Evolutionary conservation across 2,329 filamentous ascomycete species (phyloP).

Genomic region (Fusarium cyanostomum): DNA sequence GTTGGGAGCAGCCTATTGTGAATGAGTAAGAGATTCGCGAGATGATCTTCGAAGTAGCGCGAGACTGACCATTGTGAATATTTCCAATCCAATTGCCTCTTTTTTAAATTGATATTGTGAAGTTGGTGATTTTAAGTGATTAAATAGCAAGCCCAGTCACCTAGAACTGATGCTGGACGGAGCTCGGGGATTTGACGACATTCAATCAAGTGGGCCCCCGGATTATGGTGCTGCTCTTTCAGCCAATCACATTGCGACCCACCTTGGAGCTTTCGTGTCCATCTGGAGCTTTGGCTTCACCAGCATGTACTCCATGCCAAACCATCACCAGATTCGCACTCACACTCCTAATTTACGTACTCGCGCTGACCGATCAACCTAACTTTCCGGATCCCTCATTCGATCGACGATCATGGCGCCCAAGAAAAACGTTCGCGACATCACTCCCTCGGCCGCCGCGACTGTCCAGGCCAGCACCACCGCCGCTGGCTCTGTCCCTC

Average conservation of each 20-base stretch:
- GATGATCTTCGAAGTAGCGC: not conserved
- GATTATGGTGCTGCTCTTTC: conserved; percentile 3
- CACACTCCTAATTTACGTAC: conserved; percentile 7
- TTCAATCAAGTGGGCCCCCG: conserved; percentile 21
- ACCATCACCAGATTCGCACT: conserved; percentile 16
- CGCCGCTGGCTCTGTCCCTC: conserved; percentile 41
- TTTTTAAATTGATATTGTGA: not conserved
- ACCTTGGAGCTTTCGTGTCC: conserved; percentile 53
- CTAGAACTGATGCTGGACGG: conserved; percentile 4
- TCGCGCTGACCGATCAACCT: conserved; percentile 6
- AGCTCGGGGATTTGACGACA: conserved; percentile 31
- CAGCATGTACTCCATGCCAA: conserved; percentile 18
- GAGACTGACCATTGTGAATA: conserved; percentile 18
- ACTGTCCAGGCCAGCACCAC: conserved; percentile 44
- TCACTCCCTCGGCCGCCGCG: conserved; percentile 47
- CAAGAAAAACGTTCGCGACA: conserved; percentile 56
- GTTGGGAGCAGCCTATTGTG: conserved; percentile 19
- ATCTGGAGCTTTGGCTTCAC: conserved; percentile 37
- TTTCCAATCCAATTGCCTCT: not conserved
- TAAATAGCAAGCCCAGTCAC: not conserved
- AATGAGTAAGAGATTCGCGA: not conserved
- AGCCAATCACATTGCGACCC: conserved; percentile 46
- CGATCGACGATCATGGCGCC: conserved; percentile 55
- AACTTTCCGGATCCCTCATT: not conserved
- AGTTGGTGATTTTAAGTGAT: not conserved